phyloP scores from a whole-genome alignment of 139 green algal genomes.

The Chlorella sp. region DNA sequence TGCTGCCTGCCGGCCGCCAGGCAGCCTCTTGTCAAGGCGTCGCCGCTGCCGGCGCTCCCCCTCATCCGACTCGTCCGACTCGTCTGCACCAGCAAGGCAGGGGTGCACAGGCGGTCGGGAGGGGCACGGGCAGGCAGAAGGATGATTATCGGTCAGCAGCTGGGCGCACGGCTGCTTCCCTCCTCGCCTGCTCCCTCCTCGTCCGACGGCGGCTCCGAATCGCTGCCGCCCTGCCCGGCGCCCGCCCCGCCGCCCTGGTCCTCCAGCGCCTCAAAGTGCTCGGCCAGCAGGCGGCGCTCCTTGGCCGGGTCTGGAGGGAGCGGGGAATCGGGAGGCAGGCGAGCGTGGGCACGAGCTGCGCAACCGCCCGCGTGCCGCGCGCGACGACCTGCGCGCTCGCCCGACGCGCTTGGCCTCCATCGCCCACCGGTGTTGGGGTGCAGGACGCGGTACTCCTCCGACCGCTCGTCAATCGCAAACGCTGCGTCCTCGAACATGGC shows the following conservation, averaged over 20 bases:
- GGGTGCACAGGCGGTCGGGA: too few species aligned
- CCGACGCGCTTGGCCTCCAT: neutral
- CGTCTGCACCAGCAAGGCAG: too few species aligned
- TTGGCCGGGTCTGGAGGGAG: constrained; percentile 19
- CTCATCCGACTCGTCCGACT: neutral
- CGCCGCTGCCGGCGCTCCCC: neutral
- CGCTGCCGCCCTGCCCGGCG: neutral
- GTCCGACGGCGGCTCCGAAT: too few species aligned
- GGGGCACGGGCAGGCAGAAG: too few species aligned
- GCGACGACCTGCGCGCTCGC: too few species aligned
- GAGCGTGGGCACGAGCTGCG: too few species aligned
- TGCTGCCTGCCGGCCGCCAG: neutral
- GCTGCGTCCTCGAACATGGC: constrained; percentile 85
- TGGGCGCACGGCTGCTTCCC: too few species aligned
- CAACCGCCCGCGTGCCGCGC: too few species aligned
- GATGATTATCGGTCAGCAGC: too few species aligned
- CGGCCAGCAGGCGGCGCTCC: constrained; percentile 54
- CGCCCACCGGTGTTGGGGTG: constrained; percentile 82
- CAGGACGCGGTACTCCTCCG: constrained; percentile 78
- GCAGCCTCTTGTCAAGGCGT: constrained; percentile 20
- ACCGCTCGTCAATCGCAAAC: constrained; percentile 84
- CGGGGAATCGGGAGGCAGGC: too few species aligned
- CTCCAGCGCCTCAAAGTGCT: constrained; percentile 67
- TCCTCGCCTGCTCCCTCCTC: too few species aligned
- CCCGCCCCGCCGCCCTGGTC: neutral